phyloP scores from a whole-genome alignment of 1,139 yeast genomes.

The Debaryomyces nepalensis region DNA sequence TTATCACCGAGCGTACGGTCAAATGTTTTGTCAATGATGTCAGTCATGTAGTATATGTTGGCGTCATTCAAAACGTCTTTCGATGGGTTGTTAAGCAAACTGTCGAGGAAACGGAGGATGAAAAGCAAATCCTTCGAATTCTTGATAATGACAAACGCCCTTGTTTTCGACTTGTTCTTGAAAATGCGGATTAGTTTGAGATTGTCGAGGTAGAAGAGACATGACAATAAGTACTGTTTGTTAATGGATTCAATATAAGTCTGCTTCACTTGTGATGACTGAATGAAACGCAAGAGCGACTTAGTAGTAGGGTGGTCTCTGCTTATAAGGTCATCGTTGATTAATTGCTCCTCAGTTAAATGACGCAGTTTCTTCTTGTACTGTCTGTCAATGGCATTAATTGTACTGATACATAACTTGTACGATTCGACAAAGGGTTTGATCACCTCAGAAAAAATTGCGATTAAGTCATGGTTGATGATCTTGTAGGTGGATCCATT shows the following conservation, averaged over 20 bases:
- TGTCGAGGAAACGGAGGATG: slow-evolving; percentile 33
- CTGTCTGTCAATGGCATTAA: slow-evolving; percentile 22
- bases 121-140: slow-evolving; percentile 36
- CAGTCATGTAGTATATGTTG: slow-evolving; percentile 40
- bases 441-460: slow-evolving; percentile 35
- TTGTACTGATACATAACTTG: slow-evolving; percentile 36
- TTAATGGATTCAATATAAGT: slow-evolving; percentile 41
- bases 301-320: slow-evolving; percentile 45
- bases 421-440: slow-evolving; percentile 48
- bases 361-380: slow-evolving; percentile 18
- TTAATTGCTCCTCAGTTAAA: slow-evolving; percentile 21
- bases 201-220: slow-evolving; percentile 45
- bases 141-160: slow-evolving; percentile 44
- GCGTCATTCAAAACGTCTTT: slow-evolving; percentile 22
- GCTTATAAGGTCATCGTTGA: slow-evolving; percentile 32
- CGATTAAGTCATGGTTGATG: slow-evolving; percentile 29
- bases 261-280: slow-evolving; percentile 21
- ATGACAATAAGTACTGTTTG: slow-evolving; percentile 49
- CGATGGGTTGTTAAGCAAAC: slow-evolving; percentile 22
- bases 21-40: slow-evolving; percentile 42
- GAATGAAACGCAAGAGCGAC: slow-evolving; percentile 40
- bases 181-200: slow-evolving; percentile 41
- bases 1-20: slow-evolving; percentile 24
- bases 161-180: slow-evolving; percentile 49
- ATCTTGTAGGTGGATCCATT: slow-evolving; percentile 25